Evolutionary conservation across 371 early-diverging fungal species (phyloP), one percentile per base, ranked within the genome.

Genomic region (Cokeromyces recurvatus): DNA sequence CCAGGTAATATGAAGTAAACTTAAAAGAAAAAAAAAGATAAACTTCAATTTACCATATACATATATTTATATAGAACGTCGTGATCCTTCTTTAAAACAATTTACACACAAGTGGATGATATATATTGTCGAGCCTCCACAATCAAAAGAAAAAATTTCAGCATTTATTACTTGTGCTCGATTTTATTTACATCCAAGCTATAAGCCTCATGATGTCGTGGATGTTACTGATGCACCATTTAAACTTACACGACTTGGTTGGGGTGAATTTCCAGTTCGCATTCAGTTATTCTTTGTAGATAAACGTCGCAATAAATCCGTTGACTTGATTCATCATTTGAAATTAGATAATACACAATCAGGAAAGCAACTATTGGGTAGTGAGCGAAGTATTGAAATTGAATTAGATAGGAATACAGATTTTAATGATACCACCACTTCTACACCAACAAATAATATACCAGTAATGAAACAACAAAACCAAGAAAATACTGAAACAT

Each of bases 211-310:
- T 47, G 86, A 95, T 59, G 78, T 92, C 5, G 78, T 95, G 4
- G 94, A 92, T 25, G 78, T 95, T 2, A 62, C 65, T 0, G 77
- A 79, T 29, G 82, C 95, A 0, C 92, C 89, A 0, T 93, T 92
- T 55, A 85, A 86, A 45, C 54, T 95, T 36, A 86, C 86, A 9
- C 77, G 93, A 2, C 78, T 81, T 47, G 97, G 94, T 0, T 96
- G 95, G 95, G 97, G 97, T 6, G 95, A 96, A 64, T 94, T 92
- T 49, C 91, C 94, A 11, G 69, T 94, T 37, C 79, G 91, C 19
- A 63, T 93, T 12, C 87, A 90, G 46, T 42, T 96, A 9, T 81
- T 77, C 52, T 94, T 95, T 66, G 74, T 75, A 14, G 90, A 91
- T 53, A 78, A 77, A 48, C 58, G 63, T 3, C 67, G 83, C 31